phyloP scores from a whole-genome alignment of 2,329 filamentous ascomycete species.

The Neophaeococcomyces mojaviensis region DNA sequence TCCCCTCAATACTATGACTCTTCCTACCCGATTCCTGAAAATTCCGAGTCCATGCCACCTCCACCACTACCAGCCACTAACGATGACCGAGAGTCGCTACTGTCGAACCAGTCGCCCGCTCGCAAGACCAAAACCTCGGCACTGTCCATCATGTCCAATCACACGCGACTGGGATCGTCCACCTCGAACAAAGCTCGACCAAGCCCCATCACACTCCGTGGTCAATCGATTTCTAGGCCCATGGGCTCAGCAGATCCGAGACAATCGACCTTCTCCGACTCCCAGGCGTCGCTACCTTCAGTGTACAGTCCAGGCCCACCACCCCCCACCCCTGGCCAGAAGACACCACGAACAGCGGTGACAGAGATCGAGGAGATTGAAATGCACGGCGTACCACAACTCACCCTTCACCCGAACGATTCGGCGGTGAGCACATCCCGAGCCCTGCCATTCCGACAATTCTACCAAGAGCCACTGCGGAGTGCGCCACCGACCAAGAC shows the following conservation, averaged over 20 bases:
- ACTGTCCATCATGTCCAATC: conserved; percentile 32
- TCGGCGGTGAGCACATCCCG: conserved; percentile 27
- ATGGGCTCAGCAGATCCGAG: conserved; percentile 40
- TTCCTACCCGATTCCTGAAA: conserved; percentile 24
- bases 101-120: conserved; percentile 25
- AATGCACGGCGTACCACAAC: conserved; percentile 7
- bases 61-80: conserved; percentile 10
- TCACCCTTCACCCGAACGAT: conserved; percentile 45
- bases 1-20: conserved; percentile 13
- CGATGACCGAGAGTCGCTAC: conserved; percentile 1
- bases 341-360: conserved; percentile 10
- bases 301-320: conserved; percentile 50
- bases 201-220: conserved; percentile 39
- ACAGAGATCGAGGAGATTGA: not conserved
- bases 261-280: conserved; percentile 37
- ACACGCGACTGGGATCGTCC: conserved; percentile 32
- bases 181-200: conserved; percentile 38
- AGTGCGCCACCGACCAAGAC: conserved; percentile 43
- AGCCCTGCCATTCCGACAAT: conserved; percentile 38
- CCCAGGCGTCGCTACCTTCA: conserved; percentile 50
- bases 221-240: conserved; percentile 52
- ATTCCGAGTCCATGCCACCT: conserved; percentile 6
- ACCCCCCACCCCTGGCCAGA: conserved; percentile 42
- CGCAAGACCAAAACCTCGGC: conserved; percentile 34
- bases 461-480: conserved; percentile 30